phyloP scores from a whole-genome alignment of 2,329 filamentous ascomycete genomes.

The Raffaelea deltoideospora region DNA sequence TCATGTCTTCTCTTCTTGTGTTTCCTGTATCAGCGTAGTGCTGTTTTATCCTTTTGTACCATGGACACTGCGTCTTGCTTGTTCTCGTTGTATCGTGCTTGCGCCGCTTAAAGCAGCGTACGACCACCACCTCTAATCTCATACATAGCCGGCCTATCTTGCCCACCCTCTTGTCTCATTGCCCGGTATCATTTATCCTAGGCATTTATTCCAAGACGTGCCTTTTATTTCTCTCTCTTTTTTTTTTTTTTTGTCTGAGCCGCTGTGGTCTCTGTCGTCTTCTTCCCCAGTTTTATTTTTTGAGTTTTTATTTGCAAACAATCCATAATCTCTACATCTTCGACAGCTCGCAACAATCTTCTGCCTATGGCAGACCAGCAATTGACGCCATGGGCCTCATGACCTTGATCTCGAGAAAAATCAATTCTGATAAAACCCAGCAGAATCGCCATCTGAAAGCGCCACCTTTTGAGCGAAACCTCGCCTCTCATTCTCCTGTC shows the following conservation, averaged over 20 bases:
- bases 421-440: conserved; percentile 8
- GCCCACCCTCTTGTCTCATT: too few species aligned
- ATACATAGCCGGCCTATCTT: too few species aligned
- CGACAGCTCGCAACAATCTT: neutral
- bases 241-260: neutral
- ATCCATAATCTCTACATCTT: neutral
- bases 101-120: too few species aligned
- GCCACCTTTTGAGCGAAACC: conserved; percentile 10
- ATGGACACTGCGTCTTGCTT: too few species aligned
- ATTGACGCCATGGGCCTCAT: conserved; percentile 16
- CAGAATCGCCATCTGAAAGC: conserved; percentile 6
- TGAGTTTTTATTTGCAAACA: neutral
- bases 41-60: too few species aligned
- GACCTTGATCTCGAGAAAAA: conserved; percentile 15
- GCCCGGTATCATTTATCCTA: too few species aligned
- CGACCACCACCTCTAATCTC: too few species aligned
- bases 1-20: too few species aligned
- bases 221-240: neutral
- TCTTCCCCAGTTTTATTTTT: neutral
- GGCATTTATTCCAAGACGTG: too few species aligned
- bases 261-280: too few species aligned
- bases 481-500: conserved; percentile 8
- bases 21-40: too few species aligned
- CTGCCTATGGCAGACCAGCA: conserved; percentile 9
- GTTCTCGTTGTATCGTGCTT: too few species aligned